Conservation (phyloP, 1,139 yeast species). For the Scheffersomyces lignicola region DNA sequence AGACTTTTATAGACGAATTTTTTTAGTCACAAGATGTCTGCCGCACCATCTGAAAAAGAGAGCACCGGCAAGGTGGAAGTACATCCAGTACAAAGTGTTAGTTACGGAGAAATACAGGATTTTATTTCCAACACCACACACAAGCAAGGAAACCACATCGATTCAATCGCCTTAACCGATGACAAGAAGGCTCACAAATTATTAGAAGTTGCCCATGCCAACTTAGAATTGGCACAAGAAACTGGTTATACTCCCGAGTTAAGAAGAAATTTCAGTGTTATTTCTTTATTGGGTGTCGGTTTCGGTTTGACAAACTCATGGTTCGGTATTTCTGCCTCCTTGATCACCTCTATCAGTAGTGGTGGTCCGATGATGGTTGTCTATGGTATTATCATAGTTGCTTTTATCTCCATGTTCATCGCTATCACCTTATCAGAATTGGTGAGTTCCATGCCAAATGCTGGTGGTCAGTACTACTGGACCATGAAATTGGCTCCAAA, state of each 20-base stretch:
- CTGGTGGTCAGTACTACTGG: conserved; percentile 63
- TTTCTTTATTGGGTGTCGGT: conserved; percentile 62
- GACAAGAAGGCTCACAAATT: conserved; percentile 16
- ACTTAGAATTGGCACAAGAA: conserved; percentile 31
- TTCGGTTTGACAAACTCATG: conserved; percentile 64
- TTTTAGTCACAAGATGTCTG: conserved; percentile 4
- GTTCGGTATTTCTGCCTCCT: conserved; percentile 67
- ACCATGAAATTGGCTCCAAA: conserved; percentile 54
- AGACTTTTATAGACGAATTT: too few species aligned
- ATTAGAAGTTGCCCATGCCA: conserved; percentile 31
- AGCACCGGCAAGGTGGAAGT: conserved; percentile 10
- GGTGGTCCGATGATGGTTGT: conserved; percentile 70
- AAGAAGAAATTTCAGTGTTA: conserved; percentile 48
- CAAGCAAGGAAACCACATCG: conserved; percentile 9
- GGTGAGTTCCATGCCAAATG: conserved; percentile 51
- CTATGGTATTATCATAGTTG: conserved; percentile 64
- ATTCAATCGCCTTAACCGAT: conserved; percentile 13
- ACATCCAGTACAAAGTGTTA: conserved; percentile 19
- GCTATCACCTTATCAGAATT: conserved; percentile 48
- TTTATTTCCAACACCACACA: conserved; percentile 14
- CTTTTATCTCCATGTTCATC: conserved; percentile 40
- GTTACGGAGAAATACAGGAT: conserved; percentile 19
- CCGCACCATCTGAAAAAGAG: conserved; percentile 1
- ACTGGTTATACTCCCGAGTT: conserved; percentile 41
- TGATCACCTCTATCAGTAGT: conserved; percentile 59